Conservation (phyloP, 1,284 basidiomycete species). For the Apiotrichum laibachii region DNA sequence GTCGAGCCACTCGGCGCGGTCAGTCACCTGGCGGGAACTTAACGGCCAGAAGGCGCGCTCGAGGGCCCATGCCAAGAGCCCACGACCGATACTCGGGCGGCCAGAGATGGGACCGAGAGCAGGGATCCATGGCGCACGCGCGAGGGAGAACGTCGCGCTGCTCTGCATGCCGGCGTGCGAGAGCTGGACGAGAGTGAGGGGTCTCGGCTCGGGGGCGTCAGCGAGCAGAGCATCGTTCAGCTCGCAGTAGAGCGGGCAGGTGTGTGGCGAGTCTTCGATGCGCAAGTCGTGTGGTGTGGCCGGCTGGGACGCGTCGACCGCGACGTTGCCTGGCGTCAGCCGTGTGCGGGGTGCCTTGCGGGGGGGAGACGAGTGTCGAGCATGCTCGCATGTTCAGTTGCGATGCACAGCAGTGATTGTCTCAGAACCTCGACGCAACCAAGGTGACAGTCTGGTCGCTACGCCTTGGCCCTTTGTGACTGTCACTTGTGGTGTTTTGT, state of each 20-base stretch:
- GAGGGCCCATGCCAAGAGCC: slow-evolving; percentile 52
- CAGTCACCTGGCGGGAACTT: slow-evolving; percentile 58
- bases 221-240: slow-evolving; percentile 60
- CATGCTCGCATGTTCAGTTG: too few species aligned
- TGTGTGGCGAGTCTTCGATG: slow-evolving; percentile 55
- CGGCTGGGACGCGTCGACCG: slow-evolving; percentile 69
- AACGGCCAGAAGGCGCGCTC: slow-evolving; percentile 61
- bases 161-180: slow-evolving; percentile 86
- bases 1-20: slow-evolving; percentile 58
- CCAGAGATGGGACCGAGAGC: slow-evolving; percentile 73
- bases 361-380: too few species aligned
- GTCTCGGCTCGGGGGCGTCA: slow-evolving; percentile 14
- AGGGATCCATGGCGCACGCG: slow-evolving; percentile 45
- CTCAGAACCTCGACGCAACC: too few species aligned
- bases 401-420: too few species aligned
- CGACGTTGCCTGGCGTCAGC: slow-evolving; percentile 65
- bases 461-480: too few species aligned
- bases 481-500: too few species aligned
- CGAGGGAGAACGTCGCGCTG: slow-evolving; percentile 51
- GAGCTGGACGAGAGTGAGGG: slow-evolving; percentile 66
- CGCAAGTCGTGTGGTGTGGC: slow-evolving; percentile 76
- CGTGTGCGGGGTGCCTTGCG: too few species aligned
- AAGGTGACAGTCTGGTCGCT: too few species aligned
- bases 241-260: slow-evolving; percentile 56
- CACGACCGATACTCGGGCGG: slow-evolving; percentile 50